phyloP scores from a whole-genome alignment of 208 protist species.

The Phytomonas sp. region DNA sequence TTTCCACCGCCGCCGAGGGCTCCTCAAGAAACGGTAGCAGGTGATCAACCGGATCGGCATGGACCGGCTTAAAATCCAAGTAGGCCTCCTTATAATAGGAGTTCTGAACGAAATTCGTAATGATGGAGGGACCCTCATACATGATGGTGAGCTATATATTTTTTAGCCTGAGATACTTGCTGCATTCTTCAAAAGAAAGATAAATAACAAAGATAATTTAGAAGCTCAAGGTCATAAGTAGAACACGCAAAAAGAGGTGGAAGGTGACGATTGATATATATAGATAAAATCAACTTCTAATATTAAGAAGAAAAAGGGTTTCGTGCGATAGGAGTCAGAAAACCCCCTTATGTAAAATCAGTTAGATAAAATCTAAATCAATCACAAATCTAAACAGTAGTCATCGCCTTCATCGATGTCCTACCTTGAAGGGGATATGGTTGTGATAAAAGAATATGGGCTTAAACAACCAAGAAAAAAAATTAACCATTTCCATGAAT shows the following conservation, averaged over 20 bases:
- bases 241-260: neutral
- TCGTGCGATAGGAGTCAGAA: neutral
- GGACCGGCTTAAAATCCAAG: neutral
- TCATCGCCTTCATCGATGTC: neutral
- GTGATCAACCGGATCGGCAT: constrained; percentile 21
- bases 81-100: neutral
- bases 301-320: neutral
- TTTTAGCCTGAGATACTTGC: neutral
- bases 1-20: neutral
- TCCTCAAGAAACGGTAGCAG: constrained; percentile 27
- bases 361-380: neutral
- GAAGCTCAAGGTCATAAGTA: neutral
- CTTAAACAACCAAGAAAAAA: neutral
- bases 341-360: neutral
- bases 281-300: neutral
- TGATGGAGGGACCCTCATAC: neutral
- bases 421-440: neutral
- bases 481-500: neutral
- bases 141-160: neutral
- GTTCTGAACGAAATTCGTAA: neutral
- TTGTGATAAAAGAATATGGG: neutral
- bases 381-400: neutral
- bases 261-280: neutral
- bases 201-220: neutral
- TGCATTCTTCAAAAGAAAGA: neutral